These are phyloP conservation scores for Phytophthora citrophthora DNA, from an alignment of 352 stramenopile species.

Conservation along the genomic window DNA sequence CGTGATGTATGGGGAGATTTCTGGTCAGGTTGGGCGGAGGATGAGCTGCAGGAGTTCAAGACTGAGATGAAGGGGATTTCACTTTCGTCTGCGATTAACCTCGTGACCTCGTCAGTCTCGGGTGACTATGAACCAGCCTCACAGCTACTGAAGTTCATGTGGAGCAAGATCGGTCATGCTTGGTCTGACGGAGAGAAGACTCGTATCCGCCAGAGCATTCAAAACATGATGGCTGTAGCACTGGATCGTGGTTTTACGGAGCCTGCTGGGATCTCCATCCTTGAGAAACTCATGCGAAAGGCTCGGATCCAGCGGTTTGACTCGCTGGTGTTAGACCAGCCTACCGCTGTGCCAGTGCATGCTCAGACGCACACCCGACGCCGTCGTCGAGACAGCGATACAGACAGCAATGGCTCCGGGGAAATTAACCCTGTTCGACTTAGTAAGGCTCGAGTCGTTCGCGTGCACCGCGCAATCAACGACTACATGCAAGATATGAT, in stretches of 20 bases:
- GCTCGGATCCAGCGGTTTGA: constrained; percentile 71
- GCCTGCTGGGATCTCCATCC: constrained; percentile 58
- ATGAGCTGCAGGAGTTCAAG: constrained; percentile 84
- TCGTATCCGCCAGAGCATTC: constrained; percentile 82
- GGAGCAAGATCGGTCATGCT: constrained; percentile 79
- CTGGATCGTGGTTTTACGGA: constrained; percentile 82
- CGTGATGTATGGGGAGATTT: constrained; percentile 87
- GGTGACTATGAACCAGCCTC: constrained; percentile 81
- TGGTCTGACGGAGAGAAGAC: constrained; percentile 88
- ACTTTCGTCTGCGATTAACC: constrained; percentile 72
- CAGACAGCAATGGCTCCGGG: constrained; percentile 44
- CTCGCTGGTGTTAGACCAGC: constrained; percentile 70
- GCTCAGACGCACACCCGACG: constrained; percentile 61
- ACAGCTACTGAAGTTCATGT: constrained; percentile 81
- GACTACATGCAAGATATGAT: constrained; percentile 90
- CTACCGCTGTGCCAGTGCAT: constrained; percentile 56
- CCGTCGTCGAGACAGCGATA: constrained; percentile 56
- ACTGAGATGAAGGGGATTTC: constrained; percentile 81
- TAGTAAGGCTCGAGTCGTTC: constrained; percentile 63
- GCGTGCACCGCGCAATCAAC: constrained; percentile 82
- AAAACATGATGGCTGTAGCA: constrained; percentile 87
- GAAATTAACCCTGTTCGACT: constrained; percentile 64
- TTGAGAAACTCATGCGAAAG: constrained; percentile 79
- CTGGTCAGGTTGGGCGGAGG: constrained; percentile 86
- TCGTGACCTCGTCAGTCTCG: constrained; percentile 82